Base-by-base conservation (phyloP, 2,329 filamentous ascomycete genomes). In the Ophiocordyceps camponoti-floridani region DNA sequence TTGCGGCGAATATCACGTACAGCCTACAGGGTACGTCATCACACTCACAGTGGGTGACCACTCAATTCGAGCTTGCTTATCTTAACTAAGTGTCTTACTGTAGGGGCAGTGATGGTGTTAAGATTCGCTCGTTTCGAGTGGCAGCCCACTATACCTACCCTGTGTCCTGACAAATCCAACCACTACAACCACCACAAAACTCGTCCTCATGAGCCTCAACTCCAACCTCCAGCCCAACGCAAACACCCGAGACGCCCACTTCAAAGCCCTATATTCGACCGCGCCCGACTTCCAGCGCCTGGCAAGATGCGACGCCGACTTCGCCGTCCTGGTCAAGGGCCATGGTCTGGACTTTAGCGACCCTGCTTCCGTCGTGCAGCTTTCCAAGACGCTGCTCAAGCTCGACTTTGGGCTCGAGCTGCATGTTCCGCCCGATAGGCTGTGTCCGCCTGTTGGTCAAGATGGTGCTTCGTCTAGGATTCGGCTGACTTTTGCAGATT, bases 331-430 rank as follows among this genome's bases (percentile, higher is more conserved):
- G 69, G 44, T 46, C 37, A 61, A 62, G 33, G 51, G 60, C 14
- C 58, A 64, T 9, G 75, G 80, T 50, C 67, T 94, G 26, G 78
- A 95, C 62, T 96, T 96, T 54, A 79, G 76, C 44, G 73, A 94
- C 54, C 82, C 88, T 4, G 65, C 70, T 43, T 77, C 84, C 19
- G 75, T 94, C 9, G 75, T 82, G 75, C 87, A 79, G 52, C 68
- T 96, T 43, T 93, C 88, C 11, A 87, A 82, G 56, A 79, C 80
- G 16, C 69, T 95, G 2, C 68, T 96, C 16, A 75, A 74, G 47
- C 62, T 73, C 13, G 81, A 95, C 59, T 96, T 95, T 59, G 71
- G 69, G 12, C 62, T 96, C 9, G 55, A 66, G 1, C 64, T 95
- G 13, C 68, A 80, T 6, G 67, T 96, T 1, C 87, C 87, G 0